Evolutionary conservation across 2,329 filamentous ascomycete species (phyloP).

Genomic region (Zasmidium angulare): DNA sequence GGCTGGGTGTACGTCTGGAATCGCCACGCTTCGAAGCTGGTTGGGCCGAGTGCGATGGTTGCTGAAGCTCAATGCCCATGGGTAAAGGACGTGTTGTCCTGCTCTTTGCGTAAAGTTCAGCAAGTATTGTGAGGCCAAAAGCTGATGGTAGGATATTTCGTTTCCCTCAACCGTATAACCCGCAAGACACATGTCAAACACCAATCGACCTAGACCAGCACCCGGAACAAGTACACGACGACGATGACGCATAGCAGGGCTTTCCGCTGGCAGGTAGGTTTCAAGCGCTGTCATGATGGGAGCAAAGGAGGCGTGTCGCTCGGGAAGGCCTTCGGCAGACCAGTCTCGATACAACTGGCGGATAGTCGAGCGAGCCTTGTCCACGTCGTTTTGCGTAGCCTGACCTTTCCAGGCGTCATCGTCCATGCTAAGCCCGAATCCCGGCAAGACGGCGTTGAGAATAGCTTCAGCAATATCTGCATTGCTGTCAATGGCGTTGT

Average conservation of each 20-base stretch:
- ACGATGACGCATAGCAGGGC: conserved; percentile 27
- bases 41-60: conserved; percentile 74
- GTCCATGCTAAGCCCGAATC: conserved; percentile 58
- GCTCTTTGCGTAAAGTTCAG: conserved; percentile 65
- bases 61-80: conserved; percentile 84
- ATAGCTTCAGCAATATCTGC: conserved; percentile 80
- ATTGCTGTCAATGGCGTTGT: conserved; percentile 86
- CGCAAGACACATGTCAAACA: conserved; percentile 76
- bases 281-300: conserved; percentile 69
- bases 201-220: conserved; percentile 81
- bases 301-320: conserved; percentile 74
- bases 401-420: conserved; percentile 64
- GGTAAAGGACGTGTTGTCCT: conserved; percentile 71
- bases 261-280: conserved; percentile 41
- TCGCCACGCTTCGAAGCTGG: conserved; percentile 69
- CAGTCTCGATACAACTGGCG: conserved; percentile 95
- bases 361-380: conserved; percentile 89
- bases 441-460: conserved; percentile 64
- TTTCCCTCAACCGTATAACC: conserved; percentile 84
- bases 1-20: conserved; percentile 70
- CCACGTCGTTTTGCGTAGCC: conserved; percentile 72
- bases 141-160: conserved; percentile 92
- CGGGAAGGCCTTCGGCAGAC: conserved; percentile 72
- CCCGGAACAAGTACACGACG: conserved; percentile 80
- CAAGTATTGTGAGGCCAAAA: conserved; percentile 78